These are phyloP conservation scores for Sugiyamaella boreocaroliniensis DNA, from an alignment of 805 yeast species.

Conservation along the genomic window DNA sequence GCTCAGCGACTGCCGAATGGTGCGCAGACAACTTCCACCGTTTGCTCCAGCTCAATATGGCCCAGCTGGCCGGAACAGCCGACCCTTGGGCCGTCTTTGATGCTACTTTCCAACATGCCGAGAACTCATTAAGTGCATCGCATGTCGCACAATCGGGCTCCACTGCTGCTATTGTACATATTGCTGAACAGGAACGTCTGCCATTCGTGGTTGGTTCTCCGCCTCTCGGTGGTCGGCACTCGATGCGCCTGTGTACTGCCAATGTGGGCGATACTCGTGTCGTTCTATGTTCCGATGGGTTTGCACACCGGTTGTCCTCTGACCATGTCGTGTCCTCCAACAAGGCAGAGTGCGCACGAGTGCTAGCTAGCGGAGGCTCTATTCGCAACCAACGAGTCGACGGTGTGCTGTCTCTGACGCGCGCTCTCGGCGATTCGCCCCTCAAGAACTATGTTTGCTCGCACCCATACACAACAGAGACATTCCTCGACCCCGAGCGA, in stretches of 20 bases:
- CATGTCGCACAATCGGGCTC: constrained; percentile 77
- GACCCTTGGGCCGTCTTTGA: constrained; percentile 36
- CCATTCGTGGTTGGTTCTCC: not conserved
- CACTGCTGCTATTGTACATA: constrained; percentile 89
- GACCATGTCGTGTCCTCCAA: constrained; percentile 50
- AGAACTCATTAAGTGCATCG: not conserved
- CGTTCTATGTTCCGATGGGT: constrained; percentile 61
- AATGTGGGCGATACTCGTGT: constrained; percentile 93
- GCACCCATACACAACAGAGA: constrained; percentile 84
- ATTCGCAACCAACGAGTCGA: constrained; percentile 85
- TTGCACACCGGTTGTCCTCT: constrained; percentile 70
- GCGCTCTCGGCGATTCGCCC: constrained; percentile 87
- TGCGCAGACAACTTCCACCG: constrained; percentile 81
- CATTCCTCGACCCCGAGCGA: constrained; percentile 35
- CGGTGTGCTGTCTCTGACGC: constrained; percentile 89
- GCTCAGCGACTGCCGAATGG: constrained; percentile 86
- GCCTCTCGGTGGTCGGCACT: not conserved
- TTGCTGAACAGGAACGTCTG: constrained; percentile 51
- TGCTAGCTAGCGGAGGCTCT: constrained; percentile 73
- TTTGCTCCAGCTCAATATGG: constrained; percentile 38
- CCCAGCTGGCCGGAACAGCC: constrained; percentile 28
- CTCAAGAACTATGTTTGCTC: constrained; percentile 85
- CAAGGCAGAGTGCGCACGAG: constrained; percentile 78
- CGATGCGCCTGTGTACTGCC: constrained; percentile 62
- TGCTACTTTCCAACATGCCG: constrained; percentile 69